phyloP scores from a whole-genome alignment of 208 protist species.

The Phytomonas francai region DNA sequence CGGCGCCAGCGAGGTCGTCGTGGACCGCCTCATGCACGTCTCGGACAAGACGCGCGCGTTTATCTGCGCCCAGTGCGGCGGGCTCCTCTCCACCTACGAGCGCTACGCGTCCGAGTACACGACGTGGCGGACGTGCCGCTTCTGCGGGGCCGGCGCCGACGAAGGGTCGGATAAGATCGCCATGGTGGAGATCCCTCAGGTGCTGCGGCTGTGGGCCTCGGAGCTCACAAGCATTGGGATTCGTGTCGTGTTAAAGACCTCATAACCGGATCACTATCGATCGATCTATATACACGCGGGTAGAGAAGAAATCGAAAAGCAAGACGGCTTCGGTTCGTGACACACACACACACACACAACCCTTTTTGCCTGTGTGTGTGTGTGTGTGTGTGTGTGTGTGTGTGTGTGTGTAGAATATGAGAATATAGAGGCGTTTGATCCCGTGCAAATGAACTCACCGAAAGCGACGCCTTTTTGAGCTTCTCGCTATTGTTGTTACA shows the following conservation, averaged over 20 bases:
- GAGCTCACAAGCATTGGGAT: constrained; percentile 87
- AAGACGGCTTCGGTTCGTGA: not conserved
- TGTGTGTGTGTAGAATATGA: not conserved
- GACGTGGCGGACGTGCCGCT: constrained; percentile 84
- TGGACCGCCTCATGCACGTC: constrained; percentile 96
- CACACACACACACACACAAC: not conserved
- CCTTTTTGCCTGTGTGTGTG: constrained; percentile 16
- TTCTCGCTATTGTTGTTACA: no score
- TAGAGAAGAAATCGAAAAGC: not conserved
- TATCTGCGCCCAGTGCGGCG: constrained; percentile 71
- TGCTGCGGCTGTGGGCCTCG: constrained; percentile 81
- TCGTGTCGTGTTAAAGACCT: constrained; percentile 73
- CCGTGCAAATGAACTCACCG: no score
- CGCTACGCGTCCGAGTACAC: constrained; percentile 73
- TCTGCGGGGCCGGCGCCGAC: constrained; percentile 73
- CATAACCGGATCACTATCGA: constrained; percentile 5
- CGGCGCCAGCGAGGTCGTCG: constrained; percentile 96
- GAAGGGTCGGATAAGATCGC: constrained; percentile 77
- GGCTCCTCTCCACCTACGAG: constrained; percentile 84
- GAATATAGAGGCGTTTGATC: not conserved
- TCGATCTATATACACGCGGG: constrained; percentile 2
- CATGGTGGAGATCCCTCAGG: constrained; percentile 88
- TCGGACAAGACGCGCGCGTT: constrained; percentile 87
- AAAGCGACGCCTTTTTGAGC: no score
- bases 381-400: not conserved